These are phyloP conservation scores for Adansonia rubrostipa DNA, from an alignment of 441 rosid species.

Conservation along the genomic window DNA sequence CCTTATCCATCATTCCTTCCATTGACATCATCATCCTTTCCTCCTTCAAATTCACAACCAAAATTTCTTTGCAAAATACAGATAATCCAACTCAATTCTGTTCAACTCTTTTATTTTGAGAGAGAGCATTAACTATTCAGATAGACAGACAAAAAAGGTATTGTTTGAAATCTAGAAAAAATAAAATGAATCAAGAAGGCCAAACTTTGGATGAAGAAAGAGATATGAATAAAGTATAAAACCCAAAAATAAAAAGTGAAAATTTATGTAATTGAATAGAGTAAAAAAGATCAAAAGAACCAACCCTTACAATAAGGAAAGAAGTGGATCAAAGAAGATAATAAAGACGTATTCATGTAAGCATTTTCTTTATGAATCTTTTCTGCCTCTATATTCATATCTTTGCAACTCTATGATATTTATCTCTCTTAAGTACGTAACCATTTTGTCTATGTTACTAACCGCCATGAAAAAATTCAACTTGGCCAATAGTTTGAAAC, in stretches of 20 bases:
- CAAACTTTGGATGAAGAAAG: slow-evolving; percentile 21
- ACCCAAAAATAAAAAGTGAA: slow-evolving; percentile 13
- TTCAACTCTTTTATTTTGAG: slow-evolving; percentile 11
- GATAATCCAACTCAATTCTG: slow-evolving; percentile 19
- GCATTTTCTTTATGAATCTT: slow-evolving; percentile 31
- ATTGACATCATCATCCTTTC: slow-evolving; percentile 84
- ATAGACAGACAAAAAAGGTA: slow-evolving; percentile 23
- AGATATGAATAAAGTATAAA: slow-evolving; percentile 30
- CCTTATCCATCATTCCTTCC: slow-evolving; percentile 90
- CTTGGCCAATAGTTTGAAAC: slow-evolving; percentile 39
- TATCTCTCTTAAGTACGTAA: slow-evolving; percentile 5
- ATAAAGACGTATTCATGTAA: slow-evolving; percentile 34
- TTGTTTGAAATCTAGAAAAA: slow-evolving; percentile 28
- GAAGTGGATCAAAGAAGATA: slow-evolving; percentile 21
- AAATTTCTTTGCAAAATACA: neutral
- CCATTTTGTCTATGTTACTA: slow-evolving; percentile 24
- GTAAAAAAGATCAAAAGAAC: slow-evolving; percentile 24
- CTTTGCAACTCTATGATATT: neutral
- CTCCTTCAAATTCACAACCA: slow-evolving; percentile 25
- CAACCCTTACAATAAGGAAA: slow-evolving; percentile 26
- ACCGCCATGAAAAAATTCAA: slow-evolving; percentile 32
- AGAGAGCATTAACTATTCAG: neutral
- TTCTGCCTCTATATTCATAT: neutral
- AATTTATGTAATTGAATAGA: slow-evolving; percentile 30
- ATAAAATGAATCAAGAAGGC: slow-evolving; percentile 14